These are phyloP conservation scores for Fusarium clavum DNA, from an alignment of 2,329 filamentous ascomycete species.

Conservation along the genomic window DNA sequence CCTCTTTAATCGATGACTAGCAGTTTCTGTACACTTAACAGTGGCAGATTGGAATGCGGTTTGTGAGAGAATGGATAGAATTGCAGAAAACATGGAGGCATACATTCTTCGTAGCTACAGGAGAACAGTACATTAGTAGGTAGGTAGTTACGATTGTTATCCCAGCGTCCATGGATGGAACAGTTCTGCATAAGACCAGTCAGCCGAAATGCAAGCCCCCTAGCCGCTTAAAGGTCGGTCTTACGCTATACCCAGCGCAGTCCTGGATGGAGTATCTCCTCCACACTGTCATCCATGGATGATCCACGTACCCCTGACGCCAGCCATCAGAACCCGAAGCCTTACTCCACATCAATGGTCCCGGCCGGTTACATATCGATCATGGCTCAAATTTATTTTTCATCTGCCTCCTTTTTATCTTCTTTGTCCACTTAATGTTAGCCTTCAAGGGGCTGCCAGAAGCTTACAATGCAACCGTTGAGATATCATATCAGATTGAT, in stretches of 20 bases:
- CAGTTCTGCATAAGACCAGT: neutral
- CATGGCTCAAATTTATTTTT: slow-evolving; percentile 39
- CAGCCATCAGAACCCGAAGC: slow-evolving; percentile 24
- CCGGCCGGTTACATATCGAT: slow-evolving; percentile 20
- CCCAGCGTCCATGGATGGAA: neutral
- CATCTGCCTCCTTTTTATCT: slow-evolving; percentile 14
- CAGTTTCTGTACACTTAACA: neutral
- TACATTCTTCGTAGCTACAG: neutral
- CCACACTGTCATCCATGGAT: slow-evolving; percentile 13
- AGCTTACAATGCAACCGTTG: slow-evolving; percentile 18
- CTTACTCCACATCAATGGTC: slow-evolving; percentile 30
- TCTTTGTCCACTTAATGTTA: slow-evolving; percentile 3
- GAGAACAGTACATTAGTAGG: neutral
- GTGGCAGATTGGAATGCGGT: neutral
- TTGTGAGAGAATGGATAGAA: neutral
- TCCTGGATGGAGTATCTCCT: slow-evolving; percentile 26
- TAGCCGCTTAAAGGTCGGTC: slow-evolving; percentile 21
- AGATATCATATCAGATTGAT: slow-evolving; percentile 11
- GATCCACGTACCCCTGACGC: slow-evolving; percentile 40
- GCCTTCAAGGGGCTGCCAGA: neutral
- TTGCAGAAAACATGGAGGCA: neutral
- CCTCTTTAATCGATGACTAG: neutral
- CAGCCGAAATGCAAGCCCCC: slow-evolving; percentile 30
- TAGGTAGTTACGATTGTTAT: neutral
- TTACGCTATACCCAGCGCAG: slow-evolving; percentile 16